Conservation (phyloP, 176 grass and related monocot genomes). For the Aegilops sharonensis region DNA sequence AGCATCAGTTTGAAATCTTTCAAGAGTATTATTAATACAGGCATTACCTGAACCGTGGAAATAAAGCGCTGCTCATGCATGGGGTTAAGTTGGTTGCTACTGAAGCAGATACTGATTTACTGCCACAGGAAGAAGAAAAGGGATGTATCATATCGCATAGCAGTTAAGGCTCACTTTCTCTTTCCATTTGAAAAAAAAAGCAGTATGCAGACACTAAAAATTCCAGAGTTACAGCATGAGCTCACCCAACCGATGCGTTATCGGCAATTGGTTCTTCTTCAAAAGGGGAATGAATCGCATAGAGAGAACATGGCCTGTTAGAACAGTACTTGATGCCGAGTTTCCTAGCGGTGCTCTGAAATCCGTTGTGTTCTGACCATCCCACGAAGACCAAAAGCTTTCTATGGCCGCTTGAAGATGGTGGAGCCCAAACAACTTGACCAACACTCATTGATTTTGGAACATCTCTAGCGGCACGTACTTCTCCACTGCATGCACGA, state of each 20-base stretch:
- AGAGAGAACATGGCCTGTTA: constrained; percentile 71
- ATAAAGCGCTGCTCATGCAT: constrained; percentile 57
- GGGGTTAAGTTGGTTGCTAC: constrained; percentile 45
- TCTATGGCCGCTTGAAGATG: constrained; percentile 27
- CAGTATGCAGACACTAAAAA: not conserved
- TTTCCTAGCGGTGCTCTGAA: constrained; percentile 46
- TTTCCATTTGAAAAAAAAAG: not conserved
- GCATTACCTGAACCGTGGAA: constrained; percentile 68
- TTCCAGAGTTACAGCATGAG: not conserved
- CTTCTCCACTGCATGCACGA: constrained; percentile 49
- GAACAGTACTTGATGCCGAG: constrained; percentile 81
- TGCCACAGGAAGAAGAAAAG: constrained; percentile 21
- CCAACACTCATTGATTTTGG: constrained; percentile 43
- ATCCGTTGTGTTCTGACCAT: constrained; percentile 56
- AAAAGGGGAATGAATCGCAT: constrained; percentile 45
- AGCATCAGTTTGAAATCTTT: not conserved
- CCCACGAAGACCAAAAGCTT: constrained; percentile 60
- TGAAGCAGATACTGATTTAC: constrained; percentile 1
- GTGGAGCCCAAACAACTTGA: constrained; percentile 71
- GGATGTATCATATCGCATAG: not conserved
- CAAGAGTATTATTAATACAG: not conserved
- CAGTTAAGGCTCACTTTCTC: not conserved
- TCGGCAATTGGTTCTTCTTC: constrained; percentile 12
- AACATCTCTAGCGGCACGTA: constrained; percentile 43
- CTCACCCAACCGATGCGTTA: constrained; percentile 1